These are phyloP conservation scores for Mesotaenium endlicherianum DNA, from an alignment of 139 green algal genomes.

Conservation along the genomic window DNA sequence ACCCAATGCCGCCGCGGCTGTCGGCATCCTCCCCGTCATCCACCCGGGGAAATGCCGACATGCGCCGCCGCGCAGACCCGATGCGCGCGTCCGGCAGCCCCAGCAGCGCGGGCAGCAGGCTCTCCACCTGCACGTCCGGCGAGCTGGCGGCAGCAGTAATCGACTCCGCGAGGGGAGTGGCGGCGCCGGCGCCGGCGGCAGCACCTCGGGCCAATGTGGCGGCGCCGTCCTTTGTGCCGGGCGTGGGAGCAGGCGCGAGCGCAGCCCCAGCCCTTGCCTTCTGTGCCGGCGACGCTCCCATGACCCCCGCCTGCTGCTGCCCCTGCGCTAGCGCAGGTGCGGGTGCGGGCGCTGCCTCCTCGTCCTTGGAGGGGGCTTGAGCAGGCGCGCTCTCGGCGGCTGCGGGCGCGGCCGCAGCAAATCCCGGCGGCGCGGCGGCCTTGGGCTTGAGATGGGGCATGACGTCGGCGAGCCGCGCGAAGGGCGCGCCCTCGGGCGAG, in stretches of 20 bases:
- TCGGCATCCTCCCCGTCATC: constrained; percentile 6
- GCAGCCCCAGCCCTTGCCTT: no score
- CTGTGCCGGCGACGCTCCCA: no score
- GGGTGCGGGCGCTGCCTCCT: no score
- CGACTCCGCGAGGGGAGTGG: neutral
- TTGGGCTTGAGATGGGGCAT: constrained; percentile 49
- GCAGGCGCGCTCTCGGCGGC: no score
- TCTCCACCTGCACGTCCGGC: neutral
- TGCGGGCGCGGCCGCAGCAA: constrained; percentile 21
- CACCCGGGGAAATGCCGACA: constrained; percentile 21
- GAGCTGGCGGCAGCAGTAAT: neutral
- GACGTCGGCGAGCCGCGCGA: constrained; percentile 27
- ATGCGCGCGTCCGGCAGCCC: neutral
- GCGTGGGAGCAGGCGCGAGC: neutral
- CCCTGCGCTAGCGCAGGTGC: no score
- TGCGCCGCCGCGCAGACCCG: neutral
- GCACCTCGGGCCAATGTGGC: neutral
- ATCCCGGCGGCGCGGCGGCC: constrained; percentile 37
- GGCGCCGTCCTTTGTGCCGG: neutral
- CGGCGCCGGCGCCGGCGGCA: neutral
- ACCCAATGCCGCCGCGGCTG: no score
- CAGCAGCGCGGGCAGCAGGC: neutral
- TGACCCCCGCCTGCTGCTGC: no score
- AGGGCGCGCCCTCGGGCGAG: constrained; percentile 17
- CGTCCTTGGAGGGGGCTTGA: no score